Conservation (phyloP, 495 filamentous ascomycete species). For the Talaromyces wortmannii region DNA sequence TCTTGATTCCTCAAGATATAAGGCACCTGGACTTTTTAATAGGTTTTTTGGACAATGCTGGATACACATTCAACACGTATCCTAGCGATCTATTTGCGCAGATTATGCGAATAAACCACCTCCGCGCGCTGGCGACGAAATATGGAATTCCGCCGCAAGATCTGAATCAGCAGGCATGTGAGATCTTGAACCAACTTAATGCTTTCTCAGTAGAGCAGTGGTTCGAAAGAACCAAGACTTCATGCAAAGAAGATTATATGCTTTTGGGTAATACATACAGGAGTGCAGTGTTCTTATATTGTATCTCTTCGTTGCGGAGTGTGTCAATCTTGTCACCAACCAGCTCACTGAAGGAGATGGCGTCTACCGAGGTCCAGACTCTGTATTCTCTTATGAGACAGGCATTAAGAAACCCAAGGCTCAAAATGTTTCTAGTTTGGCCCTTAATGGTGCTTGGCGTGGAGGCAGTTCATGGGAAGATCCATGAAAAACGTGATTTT, state of each 20-base stretch:
- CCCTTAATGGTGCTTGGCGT: conserved; percentile 25
- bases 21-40: conserved; percentile 10
- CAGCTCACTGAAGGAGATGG: conserved; percentile 1
- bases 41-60: conserved; percentile 7
- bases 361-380: conserved; percentile 3
- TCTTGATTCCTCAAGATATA: conserved; percentile 7
- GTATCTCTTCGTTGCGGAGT: conserved; percentile 20
- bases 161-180: conserved; percentile 5
- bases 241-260: conserved; percentile 14
- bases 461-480: conserved; percentile 11
- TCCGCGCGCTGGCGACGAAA: too few species aligned
- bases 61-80: conserved; percentile 13
- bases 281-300: conserved; percentile 21
- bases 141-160: too few species aligned
- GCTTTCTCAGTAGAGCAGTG: conserved; percentile 16
- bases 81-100: too few species aligned
- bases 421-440: conserved; percentile 21
- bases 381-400: conserved; percentile 11
- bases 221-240: conserved; percentile 15
- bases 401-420: conserved; percentile 8
- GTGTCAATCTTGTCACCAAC: conserved; percentile 13
- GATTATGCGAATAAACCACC: too few species aligned
- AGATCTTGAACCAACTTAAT: conserved; percentile 12
- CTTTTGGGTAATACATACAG: conserved; percentile 18
- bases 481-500: conserved; percentile 15